Evolutionary conservation across 805 yeast species (phyloP), one percentile per base, ranked within the genome.

Genomic region (Scheffersomyces stipitis): DNA sequence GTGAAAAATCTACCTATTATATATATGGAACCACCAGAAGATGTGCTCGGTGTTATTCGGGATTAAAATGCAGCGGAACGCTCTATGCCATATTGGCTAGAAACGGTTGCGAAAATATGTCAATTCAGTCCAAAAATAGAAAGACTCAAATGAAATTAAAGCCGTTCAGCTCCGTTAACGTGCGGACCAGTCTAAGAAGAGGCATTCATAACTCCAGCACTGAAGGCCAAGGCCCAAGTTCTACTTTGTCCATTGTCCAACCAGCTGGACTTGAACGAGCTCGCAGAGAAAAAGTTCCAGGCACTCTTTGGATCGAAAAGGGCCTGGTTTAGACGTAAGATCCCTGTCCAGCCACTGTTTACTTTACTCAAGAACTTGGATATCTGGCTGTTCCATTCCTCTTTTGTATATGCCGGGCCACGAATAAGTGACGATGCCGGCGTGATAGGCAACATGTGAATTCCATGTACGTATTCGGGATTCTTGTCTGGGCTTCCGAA

Each of bases 401-500:
- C 16, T 15, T 26, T 12, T 12, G 70, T 17, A 56, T 75, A 80
- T 10, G 52, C 49, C 1, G 81, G 71, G 13, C 64, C 57, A 40
- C 90, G 71, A 28, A 82, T 68, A 41, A 62, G 73, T 1, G 81
- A 68, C 16, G 84, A 77, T 13, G 71, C 68, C 1, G 87, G 84
- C 0, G 86, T 81, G 18, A 78, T 64, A 15, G 90, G 90, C 26
- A 84, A 53, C 89, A 83, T 84, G 56, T 84, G 89, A 41, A 83
- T 84, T 4, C 91, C 91, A 47, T 83, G 87, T 36, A 81, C 82
- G 49, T 77, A 83, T 57, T 82, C 81, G 28, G 65, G 60, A 37
- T 73, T 63, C 9, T 33, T 35, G 20, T 36, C 37, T 3, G 40
- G 40, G 41, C 64, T 53, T 4, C 89, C 89, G 52, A 84, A 84